Percentiles rank a stretch among this genome's conserved stretches.
phyloP scores from a whole-genome alignment of 2,329 filamentous ascomycete species.

The Exophiala sideris region DNA sequence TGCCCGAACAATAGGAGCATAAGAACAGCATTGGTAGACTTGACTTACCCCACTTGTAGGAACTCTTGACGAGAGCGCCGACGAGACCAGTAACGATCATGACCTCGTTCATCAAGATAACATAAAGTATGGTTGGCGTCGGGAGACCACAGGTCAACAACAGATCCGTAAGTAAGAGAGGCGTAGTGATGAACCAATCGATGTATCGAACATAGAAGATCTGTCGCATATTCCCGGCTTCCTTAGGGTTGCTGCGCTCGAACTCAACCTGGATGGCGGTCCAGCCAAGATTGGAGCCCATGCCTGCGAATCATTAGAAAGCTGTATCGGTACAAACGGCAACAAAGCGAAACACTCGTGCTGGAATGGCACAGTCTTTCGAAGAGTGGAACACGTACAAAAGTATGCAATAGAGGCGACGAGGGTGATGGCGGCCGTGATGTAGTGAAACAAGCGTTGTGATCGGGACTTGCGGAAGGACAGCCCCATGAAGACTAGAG shows the following conservation, averaged over 20 bases:
- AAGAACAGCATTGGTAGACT: conserved; percentile 44
- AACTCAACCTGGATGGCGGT: conserved; percentile 63
- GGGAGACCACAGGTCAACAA: conserved; percentile 63
- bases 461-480: conserved; percentile 23
- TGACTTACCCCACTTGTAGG: conserved; percentile 52
- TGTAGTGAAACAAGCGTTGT: conserved; percentile 28
- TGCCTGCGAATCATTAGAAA: no score
- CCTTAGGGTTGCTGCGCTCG: conserved; percentile 41
- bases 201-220: conserved; percentile 67
- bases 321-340: no score
- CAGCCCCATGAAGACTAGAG: conserved; percentile 23
- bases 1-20: neutral
- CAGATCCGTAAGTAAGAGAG: conserved; percentile 60
- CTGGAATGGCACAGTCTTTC: no score
- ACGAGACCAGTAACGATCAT: conserved; percentile 67
- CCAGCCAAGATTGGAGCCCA: conserved; percentile 65
- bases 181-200: conserved; percentile 63
- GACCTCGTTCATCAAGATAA: conserved; percentile 60
- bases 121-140: conserved; percentile 61
- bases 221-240: conserved; percentile 54
- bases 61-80: conserved; percentile 59
- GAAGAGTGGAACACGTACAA: no score
- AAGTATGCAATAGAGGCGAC: conserved; percentile 58
- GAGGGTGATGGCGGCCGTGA: conserved; percentile 26
- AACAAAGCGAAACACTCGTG: no score